These are phyloP conservation scores for Kwoniella botswanensis DNA, from an alignment of 768 basidiomycete species.

Conservation along the genomic window DNA sequence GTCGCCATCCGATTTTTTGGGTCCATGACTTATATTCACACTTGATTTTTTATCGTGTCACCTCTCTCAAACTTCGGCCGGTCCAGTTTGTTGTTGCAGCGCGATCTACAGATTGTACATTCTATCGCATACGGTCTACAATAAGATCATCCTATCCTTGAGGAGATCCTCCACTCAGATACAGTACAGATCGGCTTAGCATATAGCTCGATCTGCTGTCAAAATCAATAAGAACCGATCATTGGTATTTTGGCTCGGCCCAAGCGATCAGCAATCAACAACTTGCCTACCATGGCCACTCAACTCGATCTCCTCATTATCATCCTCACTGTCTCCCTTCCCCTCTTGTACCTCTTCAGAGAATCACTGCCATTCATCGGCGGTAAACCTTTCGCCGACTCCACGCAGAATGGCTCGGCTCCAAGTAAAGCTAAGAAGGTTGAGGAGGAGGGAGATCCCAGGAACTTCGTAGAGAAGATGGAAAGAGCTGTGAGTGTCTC, in stretches of 20 bases:
- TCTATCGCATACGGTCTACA: too few relatives aligned
- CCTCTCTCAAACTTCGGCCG: background rate
- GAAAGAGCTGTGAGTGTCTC: conserved; percentile 75
- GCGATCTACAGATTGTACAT: conserved; percentile 2
- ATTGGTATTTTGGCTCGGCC: too few relatives aligned
- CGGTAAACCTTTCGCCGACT: conserved; percentile 23
- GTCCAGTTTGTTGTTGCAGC: background rate
- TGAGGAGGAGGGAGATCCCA: conserved; percentile 81
- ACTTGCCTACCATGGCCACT: conserved; percentile 44
- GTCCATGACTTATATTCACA: background rate
- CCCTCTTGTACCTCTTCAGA: conserved; percentile 52
- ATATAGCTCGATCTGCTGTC: too few relatives aligned
- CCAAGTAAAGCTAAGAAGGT: conserved; percentile 58
- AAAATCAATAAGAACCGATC: too few relatives aligned
- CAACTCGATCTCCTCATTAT: conserved; percentile 58
- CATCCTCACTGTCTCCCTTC: conserved; percentile 61
- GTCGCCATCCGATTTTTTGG: conserved; percentile 1
- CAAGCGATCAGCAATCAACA: too few relatives aligned
- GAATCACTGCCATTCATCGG: conserved; percentile 54
- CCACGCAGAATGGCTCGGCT: conserved; percentile 23
- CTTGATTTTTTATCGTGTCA: background rate
- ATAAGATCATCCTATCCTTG: too few relatives aligned
- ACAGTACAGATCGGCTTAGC: too few relatives aligned
- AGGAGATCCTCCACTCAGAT: too few relatives aligned
- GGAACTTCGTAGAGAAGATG: conserved; percentile 94